Evolutionary conservation across 2,329 filamentous ascomycete species (phyloP).

Genomic region (Colletotrichum sp.): DNA sequence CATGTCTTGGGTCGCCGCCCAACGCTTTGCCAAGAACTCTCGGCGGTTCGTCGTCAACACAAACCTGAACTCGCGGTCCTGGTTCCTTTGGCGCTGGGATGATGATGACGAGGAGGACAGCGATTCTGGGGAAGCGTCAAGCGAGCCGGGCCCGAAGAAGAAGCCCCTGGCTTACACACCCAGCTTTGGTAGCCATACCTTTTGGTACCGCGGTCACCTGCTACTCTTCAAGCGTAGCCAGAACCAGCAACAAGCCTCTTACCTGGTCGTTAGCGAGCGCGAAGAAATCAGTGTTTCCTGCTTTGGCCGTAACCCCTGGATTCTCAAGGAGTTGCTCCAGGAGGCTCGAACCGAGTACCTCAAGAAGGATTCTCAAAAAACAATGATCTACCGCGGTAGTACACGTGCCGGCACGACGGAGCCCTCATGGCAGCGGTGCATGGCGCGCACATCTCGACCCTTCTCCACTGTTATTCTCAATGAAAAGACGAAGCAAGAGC

Average conservation of each 20-base stretch:
- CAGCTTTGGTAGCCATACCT: constrained; percentile 69
- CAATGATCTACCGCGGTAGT: constrained; percentile 68
- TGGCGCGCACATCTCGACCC: constrained; percentile 64
- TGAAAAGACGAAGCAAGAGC: constrained; percentile 62
- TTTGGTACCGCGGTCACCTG: constrained; percentile 67
- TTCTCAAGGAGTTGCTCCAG: constrained; percentile 66
- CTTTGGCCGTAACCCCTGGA: constrained; percentile 64
- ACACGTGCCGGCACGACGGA: constrained; percentile 44
- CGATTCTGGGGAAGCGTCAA: constrained; percentile 31
- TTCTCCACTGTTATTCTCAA: constrained; percentile 71
- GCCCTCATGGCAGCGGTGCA: constrained; percentile 65
- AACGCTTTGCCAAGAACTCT: constrained; percentile 64
- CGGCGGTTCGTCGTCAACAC: constrained; percentile 71
- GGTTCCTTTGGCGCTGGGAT: constrained; percentile 50
- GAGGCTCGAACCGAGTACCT: constrained; percentile 62
- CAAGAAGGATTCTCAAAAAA: constrained; percentile 65
- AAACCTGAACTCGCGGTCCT: constrained; percentile 58
- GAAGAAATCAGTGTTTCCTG: constrained; percentile 67
- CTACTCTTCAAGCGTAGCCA: constrained; percentile 62
- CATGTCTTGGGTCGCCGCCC: constrained; percentile 71
- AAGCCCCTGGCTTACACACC: constrained; percentile 69
- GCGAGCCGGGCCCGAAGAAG: constrained; percentile 37
- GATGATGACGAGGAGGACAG: constrained; percentile 54
- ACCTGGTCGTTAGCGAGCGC: constrained; percentile 50
- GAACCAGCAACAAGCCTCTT: constrained; percentile 47